A percentile compares a stretch with the other conserved stretches of the same genome.
phyloP scores from a whole-genome alignment of 2,329 filamentous ascomycete genomes.

The Coniochaeta ligniaria region DNA sequence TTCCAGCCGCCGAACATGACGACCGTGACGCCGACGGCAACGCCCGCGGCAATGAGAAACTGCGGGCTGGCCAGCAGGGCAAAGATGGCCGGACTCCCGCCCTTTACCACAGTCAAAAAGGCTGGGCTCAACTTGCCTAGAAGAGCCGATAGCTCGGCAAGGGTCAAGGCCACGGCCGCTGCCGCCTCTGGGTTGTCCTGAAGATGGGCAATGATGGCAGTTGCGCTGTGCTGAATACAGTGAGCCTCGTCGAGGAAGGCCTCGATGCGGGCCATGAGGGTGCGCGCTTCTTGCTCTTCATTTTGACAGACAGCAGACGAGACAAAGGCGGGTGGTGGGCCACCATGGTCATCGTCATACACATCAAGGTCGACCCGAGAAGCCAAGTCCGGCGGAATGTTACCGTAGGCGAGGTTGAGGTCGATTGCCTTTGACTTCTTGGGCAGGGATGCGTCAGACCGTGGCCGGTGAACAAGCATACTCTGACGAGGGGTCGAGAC shows the following conservation, averaged over 20 bases:
- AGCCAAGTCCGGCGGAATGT: slow-evolving; percentile 63
- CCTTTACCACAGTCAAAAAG: slow-evolving; percentile 69
- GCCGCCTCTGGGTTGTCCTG: slow-evolving; percentile 76
- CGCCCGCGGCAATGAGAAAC: slow-evolving; percentile 86
- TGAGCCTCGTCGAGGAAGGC: slow-evolving; percentile 77
- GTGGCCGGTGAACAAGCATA: slow-evolving; percentile 26
- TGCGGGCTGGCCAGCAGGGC: slow-evolving; percentile 82
- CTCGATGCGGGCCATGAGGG: slow-evolving; percentile 69
- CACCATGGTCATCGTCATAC: slow-evolving; percentile 12
- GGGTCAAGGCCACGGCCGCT: slow-evolving; percentile 84
- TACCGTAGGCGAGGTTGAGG: slow-evolving; percentile 87
- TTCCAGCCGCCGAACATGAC: slow-evolving; percentile 96
- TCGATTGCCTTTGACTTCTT: slow-evolving; percentile 55
- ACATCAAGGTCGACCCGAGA: slow-evolving; percentile 37
- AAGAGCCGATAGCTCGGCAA: slow-evolving; percentile 83
- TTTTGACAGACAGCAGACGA: slow-evolving; percentile 47
- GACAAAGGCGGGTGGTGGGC: slow-evolving; percentile 17
- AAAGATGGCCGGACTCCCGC: slow-evolving; percentile 77
- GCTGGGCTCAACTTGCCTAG: slow-evolving; percentile 78
- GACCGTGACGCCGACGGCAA: slow-evolving; percentile 87
- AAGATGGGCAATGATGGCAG: slow-evolving; percentile 69
- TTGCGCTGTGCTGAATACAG: slow-evolving; percentile 79
- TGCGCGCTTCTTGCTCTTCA: slow-evolving; percentile 35
- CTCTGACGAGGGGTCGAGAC: slow-evolving; percentile 16
- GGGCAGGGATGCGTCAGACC: slow-evolving; percentile 31